Base-by-base conservation (phyloP, 768 basidiomycete species). In the Trametes villosa region DNA sequence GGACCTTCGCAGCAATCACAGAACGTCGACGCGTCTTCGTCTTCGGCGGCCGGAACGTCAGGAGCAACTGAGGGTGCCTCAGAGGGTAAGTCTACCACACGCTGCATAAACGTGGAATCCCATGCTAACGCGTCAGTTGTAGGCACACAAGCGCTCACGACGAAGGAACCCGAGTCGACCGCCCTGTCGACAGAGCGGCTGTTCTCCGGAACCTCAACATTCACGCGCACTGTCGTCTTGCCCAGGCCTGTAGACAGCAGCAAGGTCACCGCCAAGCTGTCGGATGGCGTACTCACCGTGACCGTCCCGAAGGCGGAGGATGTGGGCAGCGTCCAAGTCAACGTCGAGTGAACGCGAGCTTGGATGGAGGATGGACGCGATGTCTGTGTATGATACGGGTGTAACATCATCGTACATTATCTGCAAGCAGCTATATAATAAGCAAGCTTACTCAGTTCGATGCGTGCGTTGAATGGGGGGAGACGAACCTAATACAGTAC, bases 201-300 rank as follows among this genome's bases (percentile, higher is more conserved):
- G n/a, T 85, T 84, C 68, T 78, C 82, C 13, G 78, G 82, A 22
- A 81, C 79, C 46, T 71, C 82, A 3, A 73, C 78, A 2, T 92
- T 91, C 71, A 80, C 82, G 15, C 81, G 91, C 50, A 91, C 89
- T 0, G 80, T 92, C 12, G 87, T 86, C 83, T 77, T 92, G 26
- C 88, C 90, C 34, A 81, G 79, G 12, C 79, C 85, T 8, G 78
- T 89, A 1, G 86, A 91, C 66, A 72, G 76, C 33, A 76, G 76
- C 30, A 80, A 78, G 56, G 84, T 91, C 26, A 73, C 77, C 1
- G 91, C 89, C 17, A 88, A 84, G 65, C 74, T 93, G 64, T 74
- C 79, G 27, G 84, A 92, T 59, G 91, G 91, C 7, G 79, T 93
- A 26, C 81, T 92, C 50, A 87, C 81, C 4, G 66, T 92, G 42